Base-by-base conservation (phyloP, 2,329 filamentous ascomycete species). In the Aureobasidium sp. region DNA sequence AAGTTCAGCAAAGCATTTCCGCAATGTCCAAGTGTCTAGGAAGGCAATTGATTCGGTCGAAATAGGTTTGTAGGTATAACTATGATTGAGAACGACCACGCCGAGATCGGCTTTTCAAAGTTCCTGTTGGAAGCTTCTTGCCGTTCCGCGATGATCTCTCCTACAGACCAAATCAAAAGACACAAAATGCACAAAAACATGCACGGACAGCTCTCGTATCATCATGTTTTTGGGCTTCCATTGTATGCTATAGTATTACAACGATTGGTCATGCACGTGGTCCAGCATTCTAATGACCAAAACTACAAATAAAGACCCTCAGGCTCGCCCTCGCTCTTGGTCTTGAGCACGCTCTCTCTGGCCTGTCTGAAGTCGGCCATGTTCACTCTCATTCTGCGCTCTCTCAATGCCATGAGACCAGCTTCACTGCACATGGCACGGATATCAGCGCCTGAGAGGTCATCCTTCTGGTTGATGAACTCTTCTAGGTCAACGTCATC, bases 341-440 rank as follows among this genome's bases (percentile, higher is more conserved):
- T 99, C 80, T 96, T 95, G 75, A 99, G 82, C 65, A 99, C 95
- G 67, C 91, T 87, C 78, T 99, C 94, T 69, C 93, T 85, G 29
- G 94, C 94, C 61, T 91, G 83, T 61, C 94, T 82, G 82, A 99
- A 99, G 77, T 99, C 94, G 8, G 92, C 90, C 94, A 99, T 99
- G 77, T 97, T 93, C 62, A 99, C 94, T 61, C 93, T 86, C 94
- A 99, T 99, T 72, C 94, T 87, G 66, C 94, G 85, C 80, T 99
- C 94, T 68, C 94, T 85, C 65, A 99, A 81, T 25, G 94, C 94
- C 84, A 97, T 86, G 72, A 99, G 80, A 76, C 94, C 94, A 47
- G 94, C 93, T 75, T 99, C 94, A 34, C 92, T 96, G 78, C 94
- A 99, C 70, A 99, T 99, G 51, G 94, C 94, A 78, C 97, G 96